A percentile compares a stretch with the other conserved stretches of the same genome.
These are phyloP conservation scores for Mycena sanguinolenta DNA, from an alignment of 768 basidiomycete species.

Conservation along the genomic window DNA sequence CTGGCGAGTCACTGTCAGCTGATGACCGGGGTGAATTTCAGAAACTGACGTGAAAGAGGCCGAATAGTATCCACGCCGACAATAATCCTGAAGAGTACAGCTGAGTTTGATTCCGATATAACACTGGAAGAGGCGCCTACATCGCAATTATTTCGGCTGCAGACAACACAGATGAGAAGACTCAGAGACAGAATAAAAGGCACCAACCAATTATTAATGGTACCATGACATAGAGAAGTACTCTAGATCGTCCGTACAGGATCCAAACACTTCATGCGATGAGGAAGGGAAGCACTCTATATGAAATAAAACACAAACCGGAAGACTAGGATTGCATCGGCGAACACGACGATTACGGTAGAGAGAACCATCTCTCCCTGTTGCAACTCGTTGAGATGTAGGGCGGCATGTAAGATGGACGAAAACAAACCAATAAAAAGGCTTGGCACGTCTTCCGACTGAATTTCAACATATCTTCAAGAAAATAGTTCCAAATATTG, in stretches of 20 bases:
- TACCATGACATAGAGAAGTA: slow-evolving; percentile 16
- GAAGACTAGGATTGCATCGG: slow-evolving; percentile 16
- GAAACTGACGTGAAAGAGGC: background rate
- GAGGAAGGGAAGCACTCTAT: background rate
- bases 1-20: background rate
- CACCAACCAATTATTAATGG: slow-evolving; percentile 12
- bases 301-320: slow-evolving; percentile 10
- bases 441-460: slow-evolving; percentile 6
- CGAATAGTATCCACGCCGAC: slow-evolving; percentile 8
- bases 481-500: background rate
- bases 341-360: slow-evolving; percentile 15
- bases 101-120: background rate
- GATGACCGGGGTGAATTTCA: background rate
- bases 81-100: background rate
- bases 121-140: background rate
- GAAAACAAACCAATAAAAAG: slow-evolving; percentile 9
- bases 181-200: background rate
- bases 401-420: background rate
- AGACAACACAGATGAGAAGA: background rate
- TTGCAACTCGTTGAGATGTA: background rate
- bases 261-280: slow-evolving; percentile 20
- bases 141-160: slow-evolving; percentile 21
- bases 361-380: slow-evolving; percentile 11
- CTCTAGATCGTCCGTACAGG: slow-evolving; percentile 16
- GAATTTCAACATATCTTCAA: background rate